A percentile compares a stretch with the other conserved stretches of the same genome.
phyloP scores from a whole-genome alignment of 371 early-diverging fungal species.

The Mortierella sp. region DNA sequence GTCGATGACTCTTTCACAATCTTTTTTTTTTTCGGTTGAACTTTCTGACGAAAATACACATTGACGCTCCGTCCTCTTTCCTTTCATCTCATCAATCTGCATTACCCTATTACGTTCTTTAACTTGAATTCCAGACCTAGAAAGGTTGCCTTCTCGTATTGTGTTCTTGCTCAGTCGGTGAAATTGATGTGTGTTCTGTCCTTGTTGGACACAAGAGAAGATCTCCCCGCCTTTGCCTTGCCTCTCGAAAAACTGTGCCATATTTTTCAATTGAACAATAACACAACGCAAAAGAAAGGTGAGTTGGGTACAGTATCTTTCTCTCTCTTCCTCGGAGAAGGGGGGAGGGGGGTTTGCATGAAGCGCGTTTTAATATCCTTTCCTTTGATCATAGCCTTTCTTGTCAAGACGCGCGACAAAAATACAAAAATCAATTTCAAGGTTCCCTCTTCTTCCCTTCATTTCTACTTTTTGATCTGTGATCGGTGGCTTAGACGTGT shows the following conservation, averaged over 20 bases:
- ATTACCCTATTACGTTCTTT: background rate
- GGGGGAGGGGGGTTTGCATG: too few species aligned
- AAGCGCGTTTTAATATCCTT: too few species aligned
- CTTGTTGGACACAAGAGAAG: background rate
- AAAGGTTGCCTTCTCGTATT: background rate
- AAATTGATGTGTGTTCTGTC: background rate
- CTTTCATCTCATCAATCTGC: background rate
- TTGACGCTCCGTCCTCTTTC: too few species aligned
- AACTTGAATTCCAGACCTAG: background rate
- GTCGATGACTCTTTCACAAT: background rate
- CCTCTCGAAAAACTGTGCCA: background rate
- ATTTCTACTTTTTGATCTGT: background rate
- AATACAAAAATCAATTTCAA: background rate
- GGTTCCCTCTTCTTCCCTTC: background rate
- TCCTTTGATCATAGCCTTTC: too few species aligned
- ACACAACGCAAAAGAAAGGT: background rate
- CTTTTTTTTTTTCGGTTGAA: background rate
- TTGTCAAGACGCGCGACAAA: background rate
- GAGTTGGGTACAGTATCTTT: background rate
- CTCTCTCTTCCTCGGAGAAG: background rate
- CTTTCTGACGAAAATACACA: background rate
- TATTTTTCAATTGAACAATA: background rate
- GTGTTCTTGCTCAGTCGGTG: background rate
- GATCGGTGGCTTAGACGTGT: conserved; percentile 9
- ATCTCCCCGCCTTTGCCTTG: background rate